phyloP scores from a whole-genome alignment of 805 yeast species.

The Zygosaccharomyces rouxii region DNA sequence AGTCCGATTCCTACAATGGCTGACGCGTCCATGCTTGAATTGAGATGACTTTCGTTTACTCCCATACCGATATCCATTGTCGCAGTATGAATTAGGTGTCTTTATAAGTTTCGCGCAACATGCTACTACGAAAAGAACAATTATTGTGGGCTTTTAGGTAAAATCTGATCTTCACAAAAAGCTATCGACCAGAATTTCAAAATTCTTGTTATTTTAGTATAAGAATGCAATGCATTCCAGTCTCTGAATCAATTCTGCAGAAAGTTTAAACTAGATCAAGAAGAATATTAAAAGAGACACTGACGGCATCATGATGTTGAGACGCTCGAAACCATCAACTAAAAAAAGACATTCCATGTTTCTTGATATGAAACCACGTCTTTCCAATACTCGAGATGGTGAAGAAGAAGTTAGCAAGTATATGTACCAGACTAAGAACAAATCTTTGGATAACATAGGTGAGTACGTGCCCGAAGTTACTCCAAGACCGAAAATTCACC shows the following conservation, averaged over 20 bases:
- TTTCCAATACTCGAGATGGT: neutral
- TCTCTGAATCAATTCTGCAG: neutral
- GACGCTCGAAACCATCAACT: constrained; percentile 14
- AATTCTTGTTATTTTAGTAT: neutral
- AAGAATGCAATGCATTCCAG: neutral
- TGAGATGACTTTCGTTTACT: neutral
- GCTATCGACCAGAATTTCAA: neutral
- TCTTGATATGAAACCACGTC: constrained; percentile 12
- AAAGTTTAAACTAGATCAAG: no score
- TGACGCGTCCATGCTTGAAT: constrained; percentile 3
- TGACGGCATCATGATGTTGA: constrained; percentile 11
- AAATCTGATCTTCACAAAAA: constrained; percentile 5
- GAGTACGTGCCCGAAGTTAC: neutral
- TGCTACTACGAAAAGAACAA: neutral
- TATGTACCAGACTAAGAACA: constrained; percentile 11
- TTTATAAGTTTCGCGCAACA: constrained; percentile 2
- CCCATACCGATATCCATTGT: neutral
- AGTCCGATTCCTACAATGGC: constrained; percentile 6
- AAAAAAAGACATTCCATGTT: constrained; percentile 28
- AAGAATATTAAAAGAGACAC: neutral
- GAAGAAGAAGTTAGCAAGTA: constrained; percentile 5
- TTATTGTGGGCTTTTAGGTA: neutral
- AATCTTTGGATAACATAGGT: constrained; percentile 10
- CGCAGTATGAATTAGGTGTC: neutral
- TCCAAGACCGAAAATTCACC: constrained; percentile 5